phyloP scores from a whole-genome alignment of 306 rosid species.

The Quercus ilex region DNA sequence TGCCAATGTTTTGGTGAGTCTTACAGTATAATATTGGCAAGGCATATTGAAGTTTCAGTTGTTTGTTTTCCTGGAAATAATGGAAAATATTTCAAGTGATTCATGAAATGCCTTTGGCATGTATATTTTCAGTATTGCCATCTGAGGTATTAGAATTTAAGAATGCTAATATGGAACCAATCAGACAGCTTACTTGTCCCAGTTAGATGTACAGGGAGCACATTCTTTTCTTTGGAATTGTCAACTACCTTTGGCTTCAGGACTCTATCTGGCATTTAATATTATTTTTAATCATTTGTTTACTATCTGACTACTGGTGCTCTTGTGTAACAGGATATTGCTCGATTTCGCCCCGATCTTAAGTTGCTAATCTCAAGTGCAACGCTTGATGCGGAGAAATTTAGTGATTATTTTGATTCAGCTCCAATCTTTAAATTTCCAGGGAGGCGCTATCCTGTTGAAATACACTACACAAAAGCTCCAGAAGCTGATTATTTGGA shows the following conservation, averaged over 20 bases:
- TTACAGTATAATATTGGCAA: background rate
- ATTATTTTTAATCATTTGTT: background rate
- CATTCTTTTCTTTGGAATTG: background rate
- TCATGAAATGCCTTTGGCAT: background rate
- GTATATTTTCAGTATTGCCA: background rate
- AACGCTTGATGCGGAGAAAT: conserved; percentile 93
- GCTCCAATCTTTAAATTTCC: conserved; percentile 97
- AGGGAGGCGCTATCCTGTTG: conserved; percentile 91
- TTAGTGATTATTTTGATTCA: conserved; percentile 86
- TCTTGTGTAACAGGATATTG: conserved; percentile 59
- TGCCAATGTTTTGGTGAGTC: background rate
- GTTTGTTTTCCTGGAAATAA: background rate
- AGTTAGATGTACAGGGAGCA: background rate
- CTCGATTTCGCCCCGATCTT: conserved; percentile 90
- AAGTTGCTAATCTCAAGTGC: conserved; percentile 95
- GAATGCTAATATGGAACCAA: conserved; percentile 8
- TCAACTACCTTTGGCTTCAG: conserved; percentile 4
- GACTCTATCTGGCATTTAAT: background rate
- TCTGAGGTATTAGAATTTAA: conserved; percentile 14
- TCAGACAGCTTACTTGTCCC: background rate
- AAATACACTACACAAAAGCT: conserved; percentile 82
- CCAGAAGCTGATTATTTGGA: conserved; percentile 98
- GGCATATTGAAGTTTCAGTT: background rate
- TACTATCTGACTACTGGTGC: background rate
- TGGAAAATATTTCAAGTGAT: background rate